phyloP scores from a whole-genome alignment of 257 asterid species.

The Jaltomata sinuosa region DNA sequence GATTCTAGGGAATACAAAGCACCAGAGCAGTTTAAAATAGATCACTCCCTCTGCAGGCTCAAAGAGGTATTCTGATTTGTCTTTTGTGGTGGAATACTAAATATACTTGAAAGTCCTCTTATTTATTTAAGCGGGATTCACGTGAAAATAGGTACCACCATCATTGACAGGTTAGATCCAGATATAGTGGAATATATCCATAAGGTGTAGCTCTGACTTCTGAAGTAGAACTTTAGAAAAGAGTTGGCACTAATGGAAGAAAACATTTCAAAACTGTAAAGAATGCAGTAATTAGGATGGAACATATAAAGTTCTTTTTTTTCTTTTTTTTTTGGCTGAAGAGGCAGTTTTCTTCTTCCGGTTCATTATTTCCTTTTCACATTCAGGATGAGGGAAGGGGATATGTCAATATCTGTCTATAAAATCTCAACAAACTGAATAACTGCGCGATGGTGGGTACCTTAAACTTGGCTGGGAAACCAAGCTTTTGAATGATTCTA shows the following conservation, averaged over 20 bases:
- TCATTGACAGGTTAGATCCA: neutral
- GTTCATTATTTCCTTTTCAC: neutral
- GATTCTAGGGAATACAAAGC: neutral
- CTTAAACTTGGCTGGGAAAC: constrained; percentile 73
- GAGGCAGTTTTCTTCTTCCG: neutral
- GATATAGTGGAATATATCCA: neutral
- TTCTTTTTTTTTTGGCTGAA: neutral
- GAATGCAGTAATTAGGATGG: neutral
- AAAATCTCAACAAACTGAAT: neutral
- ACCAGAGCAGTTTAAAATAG: neutral
- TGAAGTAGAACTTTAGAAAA: neutral
- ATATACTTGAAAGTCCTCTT: neutral
- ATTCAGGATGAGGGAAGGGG: neutral
- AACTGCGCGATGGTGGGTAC: constrained; percentile 18
- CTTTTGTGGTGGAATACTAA: neutral
- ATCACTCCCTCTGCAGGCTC: neutral
- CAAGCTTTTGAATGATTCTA: constrained; percentile 69
- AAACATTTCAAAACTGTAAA: neutral
- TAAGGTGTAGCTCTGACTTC: neutral
- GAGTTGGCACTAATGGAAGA: neutral
- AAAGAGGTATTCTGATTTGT: neutral
- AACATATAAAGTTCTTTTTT: neutral
- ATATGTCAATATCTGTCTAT: neutral
- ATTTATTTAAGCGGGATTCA: neutral
- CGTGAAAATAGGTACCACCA: neutral